Conservation (phyloP, 352 stramenopile genomes). For the Phytopythium delawarense region DNA sequence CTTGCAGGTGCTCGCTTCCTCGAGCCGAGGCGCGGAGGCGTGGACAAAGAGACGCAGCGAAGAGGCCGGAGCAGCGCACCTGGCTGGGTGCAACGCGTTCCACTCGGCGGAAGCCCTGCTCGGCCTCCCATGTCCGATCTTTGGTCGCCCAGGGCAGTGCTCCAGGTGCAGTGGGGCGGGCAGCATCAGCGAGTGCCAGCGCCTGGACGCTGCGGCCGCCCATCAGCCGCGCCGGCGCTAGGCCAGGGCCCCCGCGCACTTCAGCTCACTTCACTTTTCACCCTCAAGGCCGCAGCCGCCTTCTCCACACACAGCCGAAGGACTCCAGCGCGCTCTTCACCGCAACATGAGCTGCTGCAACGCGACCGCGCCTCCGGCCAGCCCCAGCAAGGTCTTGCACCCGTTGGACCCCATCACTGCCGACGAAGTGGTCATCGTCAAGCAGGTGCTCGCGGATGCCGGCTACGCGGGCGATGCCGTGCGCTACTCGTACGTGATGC, state of each 20-base stretch:
- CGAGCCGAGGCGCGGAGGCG: background rate
- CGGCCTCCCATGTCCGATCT: constrained; percentile 3
- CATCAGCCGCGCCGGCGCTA: background rate
- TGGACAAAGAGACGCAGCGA: constrained; percentile 6
- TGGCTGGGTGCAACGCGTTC: constrained; percentile 7
- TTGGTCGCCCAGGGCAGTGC: background rate
- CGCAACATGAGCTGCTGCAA: constrained; percentile 14
- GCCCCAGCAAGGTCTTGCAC: constrained; percentile 16
- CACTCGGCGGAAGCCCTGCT: background rate
- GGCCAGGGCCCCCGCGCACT: too few species aligned
- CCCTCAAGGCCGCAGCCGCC: constrained; percentile 5
- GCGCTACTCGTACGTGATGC: constrained; percentile 49
- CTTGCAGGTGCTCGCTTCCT: background rate
- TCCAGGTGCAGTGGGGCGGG: background rate
- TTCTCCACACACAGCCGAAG: background rate
- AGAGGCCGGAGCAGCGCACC: background rate
- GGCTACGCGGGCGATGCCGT: constrained; percentile 28
- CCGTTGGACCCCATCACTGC: constrained; percentile 43
- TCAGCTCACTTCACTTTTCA: constrained; percentile 12
- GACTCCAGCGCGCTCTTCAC: background rate
- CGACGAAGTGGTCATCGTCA: constrained; percentile 35
- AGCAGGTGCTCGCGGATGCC: constrained; percentile 35
- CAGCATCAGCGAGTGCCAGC: background rate
- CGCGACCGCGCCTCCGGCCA: constrained; percentile 9
- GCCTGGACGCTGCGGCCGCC: background rate